Base-by-base conservation (phyloP, 2,329 filamentous ascomycete species). In the Escovopsis sp. region DNA sequence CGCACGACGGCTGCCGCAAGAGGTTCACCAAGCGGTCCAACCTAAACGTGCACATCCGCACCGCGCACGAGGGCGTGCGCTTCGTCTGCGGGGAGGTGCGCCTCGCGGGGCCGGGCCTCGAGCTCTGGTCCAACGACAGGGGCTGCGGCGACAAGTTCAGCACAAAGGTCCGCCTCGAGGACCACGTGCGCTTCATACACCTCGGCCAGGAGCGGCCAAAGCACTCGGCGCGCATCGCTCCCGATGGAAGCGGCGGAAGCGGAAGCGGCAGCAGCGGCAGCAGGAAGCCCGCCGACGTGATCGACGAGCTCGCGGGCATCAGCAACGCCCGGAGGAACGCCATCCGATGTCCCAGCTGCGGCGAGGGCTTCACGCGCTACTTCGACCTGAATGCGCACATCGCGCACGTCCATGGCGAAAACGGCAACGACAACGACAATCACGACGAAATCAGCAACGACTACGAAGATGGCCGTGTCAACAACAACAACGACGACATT, bases 11-110 rank as follows among this genome's bases (percentile, higher is more conserved):
- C 16, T 95, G 88, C 58, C 68, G 65, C 42, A 84, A 84, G 54
- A 75, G 69, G 41, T 95, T 95, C 60, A 88, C 84, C 14, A 84
- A 82, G 55, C 77, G 74, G 46, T 81, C 81, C n/a, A 95, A 94
- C 52, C 69, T 94, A 40, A 83, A 80, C 13, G 75, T 79, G 0
- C 89, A 96, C 55, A 68, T 89, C 42, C 79, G 81, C 43, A 79
- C 75, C 10, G 79, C 81, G 0, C 89, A 95, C 55, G 72, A 86
- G 49, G 81, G 84, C 14, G 66, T 78, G 49, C 77, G 78, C 9
- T 95, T 84, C 54, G 67, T 84, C n/a, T 95, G 89, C 53, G 84
- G 84, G 13, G 63, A 79, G 38, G 72, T 77, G 10, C 75, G 81
- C 49, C 63, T 87, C 1, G 65, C 63, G 8, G 57, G 62, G 5